Evolutionary conservation across 192 early-diverging fungal species (phyloP).

Genomic region (Coemansia sp.): DNA sequence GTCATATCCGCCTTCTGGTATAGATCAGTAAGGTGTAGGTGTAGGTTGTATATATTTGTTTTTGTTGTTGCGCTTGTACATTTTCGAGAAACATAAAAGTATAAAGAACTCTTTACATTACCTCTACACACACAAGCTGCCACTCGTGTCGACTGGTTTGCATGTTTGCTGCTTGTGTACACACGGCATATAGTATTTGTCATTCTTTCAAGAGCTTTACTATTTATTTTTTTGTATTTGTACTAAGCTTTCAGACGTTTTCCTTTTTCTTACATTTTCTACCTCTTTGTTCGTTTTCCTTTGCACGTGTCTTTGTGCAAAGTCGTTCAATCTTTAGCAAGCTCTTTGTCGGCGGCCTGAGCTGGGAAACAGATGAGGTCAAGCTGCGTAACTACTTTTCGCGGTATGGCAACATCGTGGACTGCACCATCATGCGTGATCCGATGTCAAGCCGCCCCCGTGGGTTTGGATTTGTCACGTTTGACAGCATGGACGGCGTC

Average conservation of each 20-base stretch:
- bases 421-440: slow-evolving; percentile 86
- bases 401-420: slow-evolving; percentile 82
- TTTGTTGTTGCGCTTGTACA: slow-evolving; percentile 13
- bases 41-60: slow-evolving; percentile 19
- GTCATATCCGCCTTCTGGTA: slow-evolving; percentile 7
- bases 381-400: slow-evolving; percentile 84
- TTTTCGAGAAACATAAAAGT: slow-evolving; percentile 11
- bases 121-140: background rate
- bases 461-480: slow-evolving; percentile 95
- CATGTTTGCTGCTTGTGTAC: background rate
- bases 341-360: slow-evolving; percentile 92
- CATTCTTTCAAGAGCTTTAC: slow-evolving; percentile 79
- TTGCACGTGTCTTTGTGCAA: background rate
- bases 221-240: slow-evolving; percentile 68
- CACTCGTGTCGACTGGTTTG: background rate
- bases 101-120: slow-evolving; percentile 58
- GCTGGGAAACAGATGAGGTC: slow-evolving; percentile 83
- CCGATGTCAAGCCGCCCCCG: slow-evolving; percentile 84
- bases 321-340: slow-evolving; percentile 62
- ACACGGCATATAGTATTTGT: background rate
- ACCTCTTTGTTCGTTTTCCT: slow-evolving; percentile 34
- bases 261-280: background rate
- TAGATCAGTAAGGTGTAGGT: background rate
- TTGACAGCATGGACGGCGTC: slow-evolving; percentile 74
- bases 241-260: slow-evolving; percentile 17